Percentiles rank a stretch among this genome's conserved stretches.
Conservation (phyloP, 495 filamentous ascomycete species). For the Arthonia radiata region DNA sequence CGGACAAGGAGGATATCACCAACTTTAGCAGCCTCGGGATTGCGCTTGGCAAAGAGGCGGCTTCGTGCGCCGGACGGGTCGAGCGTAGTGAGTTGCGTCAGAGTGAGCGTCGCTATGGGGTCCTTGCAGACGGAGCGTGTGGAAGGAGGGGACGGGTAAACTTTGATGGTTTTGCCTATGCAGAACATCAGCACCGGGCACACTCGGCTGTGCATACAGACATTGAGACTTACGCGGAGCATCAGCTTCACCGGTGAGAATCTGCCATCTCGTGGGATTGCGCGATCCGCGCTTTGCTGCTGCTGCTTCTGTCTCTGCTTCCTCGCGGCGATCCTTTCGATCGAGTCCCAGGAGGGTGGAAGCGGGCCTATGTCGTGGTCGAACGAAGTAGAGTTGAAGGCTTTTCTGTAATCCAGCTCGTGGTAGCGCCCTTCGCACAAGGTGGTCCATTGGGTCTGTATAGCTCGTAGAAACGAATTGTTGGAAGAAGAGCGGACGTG, state of each 20-base stretch:
- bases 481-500: too few species aligned
- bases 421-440: too few species aligned
- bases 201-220: slow-evolving; percentile 6
- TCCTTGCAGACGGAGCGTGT: slow-evolving; percentile 23
- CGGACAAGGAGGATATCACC: slow-evolving; percentile 86
- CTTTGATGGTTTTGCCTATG: slow-evolving; percentile 24
- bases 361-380: too few species aligned
- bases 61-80: slow-evolving; percentile 66
- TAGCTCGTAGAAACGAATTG: too few species aligned
- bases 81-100: slow-evolving; percentile 39
- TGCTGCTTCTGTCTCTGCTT: too few species aligned
- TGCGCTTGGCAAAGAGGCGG: slow-evolving; percentile 50
- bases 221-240: slow-evolving; percentile 7
- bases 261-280: too few species aligned
- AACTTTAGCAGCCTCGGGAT: slow-evolving; percentile 44
- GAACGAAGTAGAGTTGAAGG: too few species aligned
- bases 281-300: too few species aligned
- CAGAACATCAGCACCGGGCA: slow-evolving; percentile 7
- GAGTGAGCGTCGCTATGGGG: slow-evolving; percentile 35
- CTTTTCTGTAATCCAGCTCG: too few species aligned
- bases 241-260: background rate
- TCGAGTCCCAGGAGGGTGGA: slow-evolving; percentile 12
- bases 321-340: slow-evolving; percentile 15
- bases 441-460: too few species aligned
- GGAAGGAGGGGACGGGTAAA: slow-evolving; percentile 27